Evolutionary conservation across 495 filamentous ascomycete species (phyloP).

Genomic region (Glutinoglossum americanum): DNA sequence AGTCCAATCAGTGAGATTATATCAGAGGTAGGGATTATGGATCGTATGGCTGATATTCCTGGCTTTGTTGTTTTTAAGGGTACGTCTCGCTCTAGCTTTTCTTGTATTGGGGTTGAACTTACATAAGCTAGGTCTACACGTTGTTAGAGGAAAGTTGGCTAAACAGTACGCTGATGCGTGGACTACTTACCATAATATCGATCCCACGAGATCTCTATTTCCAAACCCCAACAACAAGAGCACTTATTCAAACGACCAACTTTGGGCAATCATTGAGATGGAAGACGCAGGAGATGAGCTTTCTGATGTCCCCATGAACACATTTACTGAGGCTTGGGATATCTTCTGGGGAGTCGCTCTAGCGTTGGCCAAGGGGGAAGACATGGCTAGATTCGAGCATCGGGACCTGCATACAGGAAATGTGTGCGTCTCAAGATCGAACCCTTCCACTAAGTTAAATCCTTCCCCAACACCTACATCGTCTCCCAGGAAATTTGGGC

Average conservation of each 20-base stretch:
- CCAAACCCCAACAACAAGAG: constrained; percentile 40
- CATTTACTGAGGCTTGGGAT: constrained; percentile 50
- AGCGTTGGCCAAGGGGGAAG: constrained; percentile 56
- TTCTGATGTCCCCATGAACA: constrained; percentile 34
- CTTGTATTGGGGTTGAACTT: background rate
- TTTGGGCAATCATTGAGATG: constrained; percentile 71
- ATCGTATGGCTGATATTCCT: constrained; percentile 53
- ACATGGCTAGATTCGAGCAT: constrained; percentile 60
- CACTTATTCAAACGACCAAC: constrained; percentile 35
- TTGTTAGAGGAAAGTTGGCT: constrained; percentile 49
- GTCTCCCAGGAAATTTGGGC: constrained; percentile 30
- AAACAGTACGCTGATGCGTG: constrained; percentile 39
- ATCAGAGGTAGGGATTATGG: constrained; percentile 51
- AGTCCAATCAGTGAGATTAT: constrained; percentile 32
- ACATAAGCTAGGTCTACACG: constrained; percentile 21
- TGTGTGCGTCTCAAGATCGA: constrained; percentile 40
- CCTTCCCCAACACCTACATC: constrained; percentile 13
- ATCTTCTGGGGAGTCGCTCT: constrained; percentile 66
- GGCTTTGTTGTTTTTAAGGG: constrained; percentile 87
- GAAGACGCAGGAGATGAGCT: constrained; percentile 66
- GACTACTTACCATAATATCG: constrained; percentile 34
- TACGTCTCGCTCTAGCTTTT: constrained; percentile 4
- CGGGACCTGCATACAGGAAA: constrained; percentile 80
- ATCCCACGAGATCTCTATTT: constrained; percentile 35
- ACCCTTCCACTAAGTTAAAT: background rate